These are phyloP conservation scores for Fraxinus dipetala DNA, from an alignment of 305 asterid genomes.

Conservation along the genomic window DNA sequence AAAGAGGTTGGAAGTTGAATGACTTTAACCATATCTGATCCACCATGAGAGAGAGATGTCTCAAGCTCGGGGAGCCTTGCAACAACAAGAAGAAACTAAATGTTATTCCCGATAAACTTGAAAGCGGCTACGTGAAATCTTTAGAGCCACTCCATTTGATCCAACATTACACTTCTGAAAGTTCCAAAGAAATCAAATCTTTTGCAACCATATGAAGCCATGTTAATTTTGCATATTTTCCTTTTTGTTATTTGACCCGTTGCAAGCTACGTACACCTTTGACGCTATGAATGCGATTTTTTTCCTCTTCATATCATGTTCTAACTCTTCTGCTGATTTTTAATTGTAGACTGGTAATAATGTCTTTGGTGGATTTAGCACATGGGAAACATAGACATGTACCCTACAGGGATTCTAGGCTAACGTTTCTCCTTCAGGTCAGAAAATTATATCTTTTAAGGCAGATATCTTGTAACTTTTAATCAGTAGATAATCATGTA, in stretches of 20 bases:
- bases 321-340: conserved; percentile 23
- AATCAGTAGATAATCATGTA: conserved; percentile 6
- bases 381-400: conserved; percentile 81
- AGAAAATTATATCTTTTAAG: conserved; percentile 17
- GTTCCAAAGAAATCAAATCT: neutral
- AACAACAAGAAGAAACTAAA: neutral
- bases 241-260: neutral
- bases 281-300: neutral
- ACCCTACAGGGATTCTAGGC: conserved; percentile 86
- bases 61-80: neutral
- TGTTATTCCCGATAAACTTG: neutral
- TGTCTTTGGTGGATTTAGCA: conserved; percentile 84
- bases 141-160: neutral
- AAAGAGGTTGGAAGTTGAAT: neutral
- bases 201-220: neutral
- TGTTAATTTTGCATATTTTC: neutral
- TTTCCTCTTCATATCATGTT: neutral
- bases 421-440: conserved; percentile 94
- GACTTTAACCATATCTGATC: neutral
- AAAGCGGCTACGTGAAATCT: neutral
- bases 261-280: neutral
- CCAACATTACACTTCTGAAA: neutral
- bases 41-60: neutral
- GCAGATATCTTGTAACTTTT: conserved; percentile 13
- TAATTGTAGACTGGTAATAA: conserved; percentile 65